Conservation (phyloP, 192 early-diverging fungal genomes). For the Funneliformis geosporum region DNA sequence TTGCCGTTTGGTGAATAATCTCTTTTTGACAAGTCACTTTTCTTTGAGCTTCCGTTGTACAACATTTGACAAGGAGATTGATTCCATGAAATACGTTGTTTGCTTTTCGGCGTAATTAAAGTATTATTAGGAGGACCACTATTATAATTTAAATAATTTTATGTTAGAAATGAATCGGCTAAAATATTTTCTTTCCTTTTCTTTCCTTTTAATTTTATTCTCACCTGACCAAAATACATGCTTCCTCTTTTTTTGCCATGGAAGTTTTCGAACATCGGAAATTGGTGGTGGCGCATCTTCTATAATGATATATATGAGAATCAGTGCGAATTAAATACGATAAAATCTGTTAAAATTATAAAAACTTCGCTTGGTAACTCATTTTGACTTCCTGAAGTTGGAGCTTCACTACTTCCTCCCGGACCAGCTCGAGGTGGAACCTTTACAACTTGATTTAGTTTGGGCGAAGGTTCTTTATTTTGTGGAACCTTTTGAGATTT, state of each 20-base stretch:
- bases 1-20: no score
- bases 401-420: no score
- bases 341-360: no score
- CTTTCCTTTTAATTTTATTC: not conserved
- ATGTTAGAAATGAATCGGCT: not conserved
- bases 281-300: not conserved
- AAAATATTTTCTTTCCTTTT: no score
- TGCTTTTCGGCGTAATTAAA: not conserved
- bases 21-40: not conserved
- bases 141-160: no score
- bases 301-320: no score
- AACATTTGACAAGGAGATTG: constrained; percentile 25
- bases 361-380: no score
- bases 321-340: no score
- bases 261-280: not conserved
- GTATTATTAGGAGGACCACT: constrained; percentile 11
- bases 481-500: not conserved
- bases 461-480: not conserved
- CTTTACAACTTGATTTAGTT: not conserved
- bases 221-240: not conserved
- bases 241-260: constrained; percentile 23
- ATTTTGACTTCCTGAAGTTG: no score
- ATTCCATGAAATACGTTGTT: constrained; percentile 31
- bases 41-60: constrained; percentile 7
- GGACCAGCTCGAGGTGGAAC: not conserved